Evolutionary conservation across 1,284 basidiomycete species (phyloP), one percentile per base, ranked within the genome.

Genomic region (Malassezia furfur): DNA sequence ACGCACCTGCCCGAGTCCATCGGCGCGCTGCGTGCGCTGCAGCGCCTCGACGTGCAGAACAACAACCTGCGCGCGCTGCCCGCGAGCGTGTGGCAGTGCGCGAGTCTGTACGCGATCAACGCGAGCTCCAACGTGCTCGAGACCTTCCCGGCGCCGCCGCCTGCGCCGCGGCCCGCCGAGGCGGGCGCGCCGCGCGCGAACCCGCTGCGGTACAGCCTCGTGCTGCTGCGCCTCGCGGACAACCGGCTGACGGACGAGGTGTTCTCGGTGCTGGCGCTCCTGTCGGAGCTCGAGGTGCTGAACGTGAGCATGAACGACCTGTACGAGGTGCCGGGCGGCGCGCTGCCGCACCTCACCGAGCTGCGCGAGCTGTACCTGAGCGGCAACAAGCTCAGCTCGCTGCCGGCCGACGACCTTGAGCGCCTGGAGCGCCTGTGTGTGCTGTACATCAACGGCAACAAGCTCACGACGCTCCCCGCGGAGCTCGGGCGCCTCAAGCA

Each of bases 271-370:
- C 79, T 96, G 61, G 83, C 86, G 63, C 81, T 96, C 11, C 80
- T 74, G 12, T 48, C 57, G 19, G 57, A 63, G 36, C 64, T 74
- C 48, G 67, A 81, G 3, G 84, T 91, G 2, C 81, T 98, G 53
- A 98, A 98, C 66, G 79, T 98, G 32, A 90, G 88, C 54, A 96
- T 96, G 79, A 99, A 99, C 77, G 85, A 90, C 58, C 87, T 98
- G 56, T 86, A 87, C 74, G 90, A 94, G 70, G 81, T 96, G 0
- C 77, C 82, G 0, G 60, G 63, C 40, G 79, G 81, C 32, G 89
- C 89, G 61, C 83, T 96, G 64, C 79, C 81, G 59, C 84, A 84
- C 57, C 80, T 88, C 60, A 69, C 75, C 25, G 75, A 77, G 56
- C 79, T 99, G 22, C 84, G 88, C 74, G 86, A 91, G 76, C 78